Percentiles rank a stretch among this genome's conserved stretches.
These are phyloP conservation scores for Flaveria ramosissima DNA, from an alignment of 129 eudicot genomes.

Conservation along the genomic window DNA sequence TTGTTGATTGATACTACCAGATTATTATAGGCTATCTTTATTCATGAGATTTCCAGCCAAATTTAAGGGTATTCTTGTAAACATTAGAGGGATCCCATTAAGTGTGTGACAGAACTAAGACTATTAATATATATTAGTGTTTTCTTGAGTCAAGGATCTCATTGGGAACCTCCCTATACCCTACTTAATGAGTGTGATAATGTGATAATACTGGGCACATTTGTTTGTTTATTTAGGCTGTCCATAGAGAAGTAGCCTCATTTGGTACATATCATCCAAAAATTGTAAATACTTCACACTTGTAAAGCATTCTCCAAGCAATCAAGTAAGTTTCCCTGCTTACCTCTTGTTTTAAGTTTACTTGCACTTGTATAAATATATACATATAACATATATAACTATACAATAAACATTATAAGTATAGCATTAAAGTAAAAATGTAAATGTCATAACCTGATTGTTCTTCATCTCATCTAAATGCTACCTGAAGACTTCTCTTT, in stretches of 20 bases:
- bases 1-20: background rate
- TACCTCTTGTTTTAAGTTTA: background rate
- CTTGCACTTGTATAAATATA: background rate
- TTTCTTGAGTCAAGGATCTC: too few relatives aligned
- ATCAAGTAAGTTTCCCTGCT: too few relatives aligned
- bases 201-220: too few relatives aligned
- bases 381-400: background rate
- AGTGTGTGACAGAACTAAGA: background rate
- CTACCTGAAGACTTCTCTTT: slow-evolving; percentile 40
- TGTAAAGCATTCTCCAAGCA: too few relatives aligned
- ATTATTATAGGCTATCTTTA: background rate
- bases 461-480: slow-evolving; percentile 53
- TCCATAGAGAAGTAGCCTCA: too few relatives aligned
- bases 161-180: too few relatives aligned
- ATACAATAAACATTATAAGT: background rate
- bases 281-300: too few relatives aligned
- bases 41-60: slow-evolving; percentile 10
- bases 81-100: background rate
- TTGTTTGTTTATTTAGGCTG: too few relatives aligned
- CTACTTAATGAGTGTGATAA: too few relatives aligned
- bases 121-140: background rate
- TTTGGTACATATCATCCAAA: background rate
- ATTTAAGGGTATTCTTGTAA: slow-evolving; percentile 8
- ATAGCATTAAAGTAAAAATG: background rate
- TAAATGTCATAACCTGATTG: slow-evolving; percentile 37